These are phyloP conservation scores for Mortierella sp. DNA, from an alignment of 371 early-diverging fungal genomes.

Conservation along the genomic window DNA sequence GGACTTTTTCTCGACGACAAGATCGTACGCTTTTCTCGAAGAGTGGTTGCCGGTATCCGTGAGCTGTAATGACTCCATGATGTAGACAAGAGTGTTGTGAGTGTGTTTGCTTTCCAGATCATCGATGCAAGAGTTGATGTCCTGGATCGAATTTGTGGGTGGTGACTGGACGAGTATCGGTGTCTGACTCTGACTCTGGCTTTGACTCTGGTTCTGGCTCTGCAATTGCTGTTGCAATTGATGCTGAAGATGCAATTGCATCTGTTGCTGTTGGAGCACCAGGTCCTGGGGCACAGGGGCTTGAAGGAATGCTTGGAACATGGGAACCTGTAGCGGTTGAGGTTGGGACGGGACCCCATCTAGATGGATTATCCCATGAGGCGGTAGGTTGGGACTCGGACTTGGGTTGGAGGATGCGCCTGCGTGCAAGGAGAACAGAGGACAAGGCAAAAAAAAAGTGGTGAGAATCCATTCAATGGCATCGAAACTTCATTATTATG, in stretches of 20 bases:
- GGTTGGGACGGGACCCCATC: not conserved
- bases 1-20: constrained; percentile 49
- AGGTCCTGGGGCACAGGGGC: constrained; percentile 30
- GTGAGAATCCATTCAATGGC: no score
- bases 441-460: not conserved
- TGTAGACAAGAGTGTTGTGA: constrained; percentile 54
- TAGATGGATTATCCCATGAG: constrained; percentile 2
- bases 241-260: constrained; percentile 20
- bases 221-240: constrained; percentile 18
- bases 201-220: constrained; percentile 17
- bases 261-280: constrained; percentile 16
- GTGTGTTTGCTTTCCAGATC: constrained; percentile 55
- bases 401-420: constrained; percentile 9
- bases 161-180: constrained; percentile 47
- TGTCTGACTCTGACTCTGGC: constrained; percentile 29
- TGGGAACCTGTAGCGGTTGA: constrained; percentile 8
- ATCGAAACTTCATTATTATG: no score
- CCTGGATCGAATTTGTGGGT: constrained; percentile 41
- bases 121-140: constrained; percentile 51
- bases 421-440: not conserved
- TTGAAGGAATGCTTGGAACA: constrained; percentile 27
- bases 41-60: constrained; percentile 42
- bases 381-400: constrained; percentile 10
- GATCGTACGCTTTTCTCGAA: constrained; percentile 44
- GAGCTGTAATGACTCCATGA: constrained; percentile 52